These are phyloP conservation scores for Chenopodium suecicum DNA, from an alignment of 148 eudicot genomes.

Conservation along the genomic window DNA sequence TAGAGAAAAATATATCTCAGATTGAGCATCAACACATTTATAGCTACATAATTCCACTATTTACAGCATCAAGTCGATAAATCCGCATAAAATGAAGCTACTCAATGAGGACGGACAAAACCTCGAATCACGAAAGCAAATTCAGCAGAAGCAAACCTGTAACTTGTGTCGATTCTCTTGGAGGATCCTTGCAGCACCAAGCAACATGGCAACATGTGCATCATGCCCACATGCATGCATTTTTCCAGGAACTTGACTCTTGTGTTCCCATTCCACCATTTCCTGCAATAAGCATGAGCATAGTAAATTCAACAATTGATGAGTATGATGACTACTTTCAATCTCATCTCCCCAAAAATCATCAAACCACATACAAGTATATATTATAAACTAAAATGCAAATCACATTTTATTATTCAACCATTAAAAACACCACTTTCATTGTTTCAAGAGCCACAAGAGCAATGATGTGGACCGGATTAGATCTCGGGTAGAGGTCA, in stretches of 20 bases:
- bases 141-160: constrained; percentile 45
- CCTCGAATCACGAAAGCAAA: neutral
- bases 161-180: constrained; percentile 63
- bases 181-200: constrained; percentile 91
- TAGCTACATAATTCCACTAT: neutral
- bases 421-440: neutral
- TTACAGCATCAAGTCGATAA: neutral
- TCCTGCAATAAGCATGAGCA: constrained; percentile 44
- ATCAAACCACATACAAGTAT: too few species aligned
- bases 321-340: neutral
- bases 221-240: constrained; percentile 98
- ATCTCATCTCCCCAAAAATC: too few species aligned
- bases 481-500: neutral
- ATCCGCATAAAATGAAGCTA: neutral
- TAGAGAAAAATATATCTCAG: neutral
- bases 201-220: constrained; percentile 91
- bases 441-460: neutral
- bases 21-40: neutral
- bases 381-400: neutral
- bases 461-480: too few species aligned
- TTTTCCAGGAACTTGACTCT: constrained; percentile 79
- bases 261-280: constrained; percentile 93
- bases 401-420: neutral
- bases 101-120: neutral
- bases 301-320: neutral